A percentile compares a stretch with the other conserved stretches of the same genome.
Conservation (phyloP, 1,139 yeast genomes). For the Pneumocystis murina region DNA sequence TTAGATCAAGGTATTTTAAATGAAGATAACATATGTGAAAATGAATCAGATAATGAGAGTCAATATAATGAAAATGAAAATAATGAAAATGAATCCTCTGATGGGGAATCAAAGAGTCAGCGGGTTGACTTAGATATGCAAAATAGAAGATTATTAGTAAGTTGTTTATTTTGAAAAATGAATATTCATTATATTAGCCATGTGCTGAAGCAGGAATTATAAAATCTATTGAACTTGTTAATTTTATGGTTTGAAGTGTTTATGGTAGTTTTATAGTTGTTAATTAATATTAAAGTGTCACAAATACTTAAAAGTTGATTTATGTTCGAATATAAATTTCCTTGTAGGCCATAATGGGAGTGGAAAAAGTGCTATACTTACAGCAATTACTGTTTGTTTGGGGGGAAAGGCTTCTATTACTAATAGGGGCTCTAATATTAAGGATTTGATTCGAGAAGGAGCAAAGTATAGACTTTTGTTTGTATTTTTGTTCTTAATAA, state of each 20-base stretch:
- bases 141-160: neutral
- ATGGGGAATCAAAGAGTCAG: neutral
- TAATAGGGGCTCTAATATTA: slow-evolving; percentile 60
- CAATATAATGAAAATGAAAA: neutral
- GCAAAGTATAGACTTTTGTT: slow-evolving; percentile 45
- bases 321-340: slow-evolving; percentile 79
- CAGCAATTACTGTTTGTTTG: slow-evolving; percentile 78
- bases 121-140: neutral
- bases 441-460: slow-evolving; percentile 66
- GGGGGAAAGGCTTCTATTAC: slow-evolving; percentile 95
- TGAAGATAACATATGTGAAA: neutral
- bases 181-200: neutral
- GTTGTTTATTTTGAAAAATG: neutral
- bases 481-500: slow-evolving; percentile 40
- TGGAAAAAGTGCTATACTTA: slow-evolving; percentile 84
- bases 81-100: neutral
- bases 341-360: slow-evolving; percentile 91
- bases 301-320: slow-evolving; percentile 52
- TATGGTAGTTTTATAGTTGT: neutral
- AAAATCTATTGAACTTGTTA: neutral
- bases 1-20: neutral
- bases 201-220: neutral
- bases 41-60: neutral
- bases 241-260: neutral
- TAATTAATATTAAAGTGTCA: slow-evolving; percentile 33